Base-by-base conservation (phyloP, 352 stramenopile genomes). In the Globisporangium iwayamae region DNA sequence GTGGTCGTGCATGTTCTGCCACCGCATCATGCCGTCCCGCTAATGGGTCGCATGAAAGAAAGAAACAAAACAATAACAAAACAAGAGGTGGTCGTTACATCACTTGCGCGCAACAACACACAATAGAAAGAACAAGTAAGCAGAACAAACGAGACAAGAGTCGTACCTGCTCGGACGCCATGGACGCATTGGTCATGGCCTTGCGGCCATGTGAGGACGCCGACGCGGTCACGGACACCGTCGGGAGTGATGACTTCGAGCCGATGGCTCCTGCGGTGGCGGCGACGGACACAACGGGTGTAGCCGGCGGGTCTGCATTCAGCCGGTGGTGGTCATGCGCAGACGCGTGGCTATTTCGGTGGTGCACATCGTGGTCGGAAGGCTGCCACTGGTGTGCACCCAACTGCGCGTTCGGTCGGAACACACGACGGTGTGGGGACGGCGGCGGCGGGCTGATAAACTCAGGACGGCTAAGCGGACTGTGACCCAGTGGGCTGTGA, bases 1-100 rank as follows among this genome's bases (percentile, higher is more conserved):
- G 38, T 89, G 73, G n/a, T 90, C 73, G 66, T 90, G 83, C 78
- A 92, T 90, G 60, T 84, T 84, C 14, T 70, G 71, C 81, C 79
- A 86, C 36, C 76, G 74, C 48, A 72, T 73, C 34, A 75, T 75
- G 41, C 67, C 78, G 11, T 83, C 76, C 0, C 63, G 56, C 56
- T 68, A 56, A 25, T 48, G 8, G 1, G 46, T 50, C 36, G 11
- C 28, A 56, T 48, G 7, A 64, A 46, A 20, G 3, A 55, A 28
- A 57, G 18, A 43, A 56, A 22, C 28, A 38, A 36, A 36, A 8
- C 32, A 36, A 36, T 36, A 22, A 7, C 25, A 62, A 53, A 62
- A 56, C 45, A 57, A 46, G 50, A 20, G 4, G 20, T 20, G 41
- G 16, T 22, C n/a, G 28, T 50, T 43, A 65, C 47, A 51, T 20